phyloP scores from a whole-genome alignment of 495 filamentous ascomycete species.

The Pyronema domesticum region DNA sequence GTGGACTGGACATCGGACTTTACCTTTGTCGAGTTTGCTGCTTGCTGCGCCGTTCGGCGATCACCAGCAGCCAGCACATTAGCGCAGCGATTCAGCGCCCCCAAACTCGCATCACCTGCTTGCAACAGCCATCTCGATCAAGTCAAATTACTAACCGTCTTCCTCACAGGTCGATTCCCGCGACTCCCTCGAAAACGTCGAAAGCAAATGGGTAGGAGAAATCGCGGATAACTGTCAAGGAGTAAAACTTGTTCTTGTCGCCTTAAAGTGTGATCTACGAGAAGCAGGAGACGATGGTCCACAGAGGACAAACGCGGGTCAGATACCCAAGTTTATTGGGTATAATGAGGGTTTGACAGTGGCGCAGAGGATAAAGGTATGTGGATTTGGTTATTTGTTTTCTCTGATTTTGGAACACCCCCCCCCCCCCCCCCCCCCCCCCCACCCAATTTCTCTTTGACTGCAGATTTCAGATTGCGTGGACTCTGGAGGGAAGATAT shows the following conservation, averaged over 20 bases:
- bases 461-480: too few relatives aligned
- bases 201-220: slow-evolving; percentile 93
- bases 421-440: too few relatives aligned
- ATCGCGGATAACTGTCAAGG: slow-evolving; percentile 94
- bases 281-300: slow-evolving; percentile 44
- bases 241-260: slow-evolving; percentile 87
- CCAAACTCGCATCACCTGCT: too few relatives aligned
- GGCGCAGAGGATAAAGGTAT: slow-evolving; percentile 60
- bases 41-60: too few relatives aligned
- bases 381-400: not conserved
- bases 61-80: too few relatives aligned
- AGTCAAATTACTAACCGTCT: not conserved
- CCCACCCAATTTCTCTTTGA: too few relatives aligned
- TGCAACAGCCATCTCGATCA: too few relatives aligned
- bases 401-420: not conserved
- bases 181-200: slow-evolving; percentile 93
- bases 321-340: slow-evolving; percentile 41
- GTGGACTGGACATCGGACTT: too few relatives aligned
- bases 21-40: too few relatives aligned
- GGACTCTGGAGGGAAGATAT: too few relatives aligned
- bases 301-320: slow-evolving; percentile 27
- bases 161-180: slow-evolving; percentile 59
- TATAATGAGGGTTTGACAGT: slow-evolving; percentile 89
- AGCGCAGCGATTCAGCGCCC: too few relatives aligned
- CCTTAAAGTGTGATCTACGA: slow-evolving; percentile 88